These are phyloP conservation scores for Wickerhamomyces canadensis DNA, from an alignment of 805 yeast species.

Conservation along the genomic window DNA sequence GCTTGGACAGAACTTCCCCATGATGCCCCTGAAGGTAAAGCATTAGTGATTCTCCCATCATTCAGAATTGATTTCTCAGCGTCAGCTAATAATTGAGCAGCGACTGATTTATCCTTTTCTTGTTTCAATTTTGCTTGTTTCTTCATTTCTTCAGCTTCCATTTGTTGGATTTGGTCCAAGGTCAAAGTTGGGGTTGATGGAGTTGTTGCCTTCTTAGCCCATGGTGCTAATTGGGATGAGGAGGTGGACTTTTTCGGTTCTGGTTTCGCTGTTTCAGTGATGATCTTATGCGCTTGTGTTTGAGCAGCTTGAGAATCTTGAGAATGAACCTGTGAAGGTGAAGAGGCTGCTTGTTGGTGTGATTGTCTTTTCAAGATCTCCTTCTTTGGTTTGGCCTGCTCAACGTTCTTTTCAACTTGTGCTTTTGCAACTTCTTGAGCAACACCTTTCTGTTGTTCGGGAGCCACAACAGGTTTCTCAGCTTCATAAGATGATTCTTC, in stretches of 20 bases:
- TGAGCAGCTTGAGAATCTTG: background rate
- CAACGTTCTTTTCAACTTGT: background rate
- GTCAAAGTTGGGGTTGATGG: slow-evolving; percentile 35
- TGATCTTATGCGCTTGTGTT: background rate
- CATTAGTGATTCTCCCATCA: slow-evolving; percentile 14
- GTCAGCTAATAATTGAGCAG: slow-evolving; percentile 17
- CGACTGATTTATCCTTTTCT: slow-evolving; percentile 16
- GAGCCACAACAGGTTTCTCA: background rate
- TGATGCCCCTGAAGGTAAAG: slow-evolving; percentile 29
- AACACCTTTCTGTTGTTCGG: too few species aligned
- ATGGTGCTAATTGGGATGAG: slow-evolving; percentile 39
- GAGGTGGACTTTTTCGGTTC: slow-evolving; percentile 6
- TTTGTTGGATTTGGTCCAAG: slow-evolving; percentile 44
- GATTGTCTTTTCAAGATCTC: slow-evolving; percentile 1
- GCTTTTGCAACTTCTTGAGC: too few species aligned
- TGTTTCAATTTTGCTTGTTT: slow-evolving; percentile 33
- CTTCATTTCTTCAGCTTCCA: slow-evolving; percentile 40
- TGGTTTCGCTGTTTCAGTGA: slow-evolving; percentile 5
- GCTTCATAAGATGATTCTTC: background rate
- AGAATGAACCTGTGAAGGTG: slow-evolving; percentile 4
- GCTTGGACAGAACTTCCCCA: slow-evolving; percentile 31
- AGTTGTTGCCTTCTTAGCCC: slow-evolving; percentile 37
- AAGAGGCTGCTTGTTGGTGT: slow-evolving; percentile 1
- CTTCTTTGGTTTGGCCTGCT: background rate
- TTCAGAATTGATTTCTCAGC: slow-evolving; percentile 14